phyloP scores from a whole-genome alignment of 345 rosid genomes.

The Murraya koenigii region DNA sequence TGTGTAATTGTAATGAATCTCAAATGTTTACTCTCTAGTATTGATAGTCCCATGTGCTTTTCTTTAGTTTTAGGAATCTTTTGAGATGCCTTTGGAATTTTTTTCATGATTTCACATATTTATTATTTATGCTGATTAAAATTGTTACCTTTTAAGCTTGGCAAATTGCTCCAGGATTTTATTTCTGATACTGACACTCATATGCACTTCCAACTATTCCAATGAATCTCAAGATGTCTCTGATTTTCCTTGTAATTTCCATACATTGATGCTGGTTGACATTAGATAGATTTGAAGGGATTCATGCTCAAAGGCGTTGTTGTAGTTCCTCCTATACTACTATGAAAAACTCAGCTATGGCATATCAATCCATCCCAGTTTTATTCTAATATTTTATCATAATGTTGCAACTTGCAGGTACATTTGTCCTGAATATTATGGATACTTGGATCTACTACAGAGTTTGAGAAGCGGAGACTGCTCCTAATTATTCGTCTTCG shows the following conservation, averaged over 20 bases:
- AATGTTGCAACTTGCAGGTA: slow-evolving; percentile 42
- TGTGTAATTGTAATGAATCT: not conserved
- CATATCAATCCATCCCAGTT: too few species aligned
- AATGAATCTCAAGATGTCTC: not conserved
- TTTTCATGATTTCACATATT: not conserved
- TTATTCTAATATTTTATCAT: not conserved
- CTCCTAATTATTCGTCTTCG: slow-evolving; percentile 24
- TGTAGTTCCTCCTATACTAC: not conserved
- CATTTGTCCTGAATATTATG: slow-evolving; percentile 57
- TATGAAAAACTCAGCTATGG: not conserved
- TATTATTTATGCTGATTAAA: not conserved
- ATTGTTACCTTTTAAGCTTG: too few species aligned
- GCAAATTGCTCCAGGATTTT: not conserved
- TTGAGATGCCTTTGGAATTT: not conserved
- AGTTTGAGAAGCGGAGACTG: slow-evolving; percentile 58
- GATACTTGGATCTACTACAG: slow-evolving; percentile 68
- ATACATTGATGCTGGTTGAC: not conserved
- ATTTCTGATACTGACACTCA: not conserved
- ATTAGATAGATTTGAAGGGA: not conserved
- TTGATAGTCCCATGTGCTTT: not conserved
- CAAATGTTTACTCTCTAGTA: not conserved
- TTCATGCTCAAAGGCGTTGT: not conserved
- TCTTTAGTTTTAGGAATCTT: not conserved
- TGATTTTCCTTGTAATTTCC: not conserved
- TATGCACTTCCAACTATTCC: not conserved